Evolutionary conservation across 345 rosid species (phyloP).

Genomic region (Arabidopsis arenosa): DNA sequence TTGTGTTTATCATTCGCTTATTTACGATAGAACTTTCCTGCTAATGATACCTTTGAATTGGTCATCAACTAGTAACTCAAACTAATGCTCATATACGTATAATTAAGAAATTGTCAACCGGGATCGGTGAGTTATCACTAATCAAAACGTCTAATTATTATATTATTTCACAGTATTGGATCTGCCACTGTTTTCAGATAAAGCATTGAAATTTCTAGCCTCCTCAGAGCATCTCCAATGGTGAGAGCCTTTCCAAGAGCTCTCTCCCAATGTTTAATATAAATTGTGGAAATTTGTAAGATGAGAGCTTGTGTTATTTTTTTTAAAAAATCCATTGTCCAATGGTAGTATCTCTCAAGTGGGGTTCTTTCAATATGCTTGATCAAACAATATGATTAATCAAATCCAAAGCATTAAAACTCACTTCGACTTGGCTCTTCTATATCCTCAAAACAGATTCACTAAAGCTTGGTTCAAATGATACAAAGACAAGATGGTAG

Average conservation of each 20-base stretch:
- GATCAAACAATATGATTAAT: too few relatives aligned
- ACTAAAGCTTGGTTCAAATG: background rate
- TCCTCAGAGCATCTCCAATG: background rate
- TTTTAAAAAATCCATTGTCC: too few relatives aligned
- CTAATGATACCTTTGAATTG: conserved; percentile 19
- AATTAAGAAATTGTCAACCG: conserved; percentile 30
- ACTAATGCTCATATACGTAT: background rate
- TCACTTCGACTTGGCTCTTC: background rate
- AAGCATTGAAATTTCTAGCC: conserved; percentile 26
- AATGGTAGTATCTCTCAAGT: too few relatives aligned
- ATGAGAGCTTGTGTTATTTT: too few relatives aligned
- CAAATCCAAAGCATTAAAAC: too few relatives aligned
- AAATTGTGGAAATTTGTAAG: too few relatives aligned
- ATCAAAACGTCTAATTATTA: conserved; percentile 21
- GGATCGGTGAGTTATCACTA: conserved; percentile 37
- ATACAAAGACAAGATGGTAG: background rate
- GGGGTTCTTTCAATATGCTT: too few relatives aligned
- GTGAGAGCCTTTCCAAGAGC: too few relatives aligned
- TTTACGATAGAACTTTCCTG: background rate
- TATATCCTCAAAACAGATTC: conserved; percentile 3
- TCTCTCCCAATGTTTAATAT: too few relatives aligned
- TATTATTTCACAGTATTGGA: conserved; percentile 37
- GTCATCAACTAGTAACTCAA: background rate
- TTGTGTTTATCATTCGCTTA: background rate
- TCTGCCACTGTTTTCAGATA: conserved; percentile 34